A percentile compares a stretch with the other conserved stretches of the same genome.
These are phyloP conservation scores for Neoboletus magnificus DNA, from an alignment of 768 basidiomycete genomes.

Conservation along the genomic window DNA sequence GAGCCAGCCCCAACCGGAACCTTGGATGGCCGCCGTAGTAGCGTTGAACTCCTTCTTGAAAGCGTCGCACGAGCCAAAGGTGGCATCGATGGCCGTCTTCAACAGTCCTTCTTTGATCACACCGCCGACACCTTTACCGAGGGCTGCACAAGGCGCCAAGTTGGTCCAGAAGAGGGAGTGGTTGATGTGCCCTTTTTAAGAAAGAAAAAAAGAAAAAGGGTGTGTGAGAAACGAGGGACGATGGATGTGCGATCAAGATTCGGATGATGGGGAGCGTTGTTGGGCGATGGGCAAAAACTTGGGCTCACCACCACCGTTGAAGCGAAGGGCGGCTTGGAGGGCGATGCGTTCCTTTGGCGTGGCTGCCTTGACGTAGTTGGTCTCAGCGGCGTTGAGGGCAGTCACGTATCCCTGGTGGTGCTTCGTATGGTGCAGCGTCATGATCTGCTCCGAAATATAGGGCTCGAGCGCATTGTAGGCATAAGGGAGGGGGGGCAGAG, in stretches of 20 bases:
- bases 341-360: constrained; percentile 80
- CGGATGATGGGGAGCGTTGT: no score
- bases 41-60: constrained; percentile 83
- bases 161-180: constrained; percentile 97
- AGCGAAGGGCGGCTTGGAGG: constrained; percentile 88
- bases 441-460: constrained; percentile 89
- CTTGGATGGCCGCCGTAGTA: constrained; percentile 82
- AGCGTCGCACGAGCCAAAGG: constrained; percentile 68
- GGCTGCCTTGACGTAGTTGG: constrained; percentile 60
- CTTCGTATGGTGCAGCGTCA: constrained; percentile 92
- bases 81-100: constrained; percentile 56
- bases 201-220: no score
- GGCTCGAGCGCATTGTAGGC: constrained; percentile 89
- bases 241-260: constrained; percentile 9
- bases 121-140: constrained; percentile 60
- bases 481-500: constrained; percentile 73
- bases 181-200: constrained; percentile 93
- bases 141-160: constrained; percentile 60
- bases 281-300: no score
- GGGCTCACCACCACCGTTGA: constrained; percentile 91
- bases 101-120: constrained; percentile 58
- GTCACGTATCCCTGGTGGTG: constrained; percentile 96
- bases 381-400: constrained; percentile 87
- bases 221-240: not conserved
- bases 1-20: constrained; percentile 96